Percentiles rank a stretch among this genome's conserved stretches.
phyloP scores from a whole-genome alignment of 2,329 filamentous ascomycete species.

The Cordyceps farinosa region DNA sequence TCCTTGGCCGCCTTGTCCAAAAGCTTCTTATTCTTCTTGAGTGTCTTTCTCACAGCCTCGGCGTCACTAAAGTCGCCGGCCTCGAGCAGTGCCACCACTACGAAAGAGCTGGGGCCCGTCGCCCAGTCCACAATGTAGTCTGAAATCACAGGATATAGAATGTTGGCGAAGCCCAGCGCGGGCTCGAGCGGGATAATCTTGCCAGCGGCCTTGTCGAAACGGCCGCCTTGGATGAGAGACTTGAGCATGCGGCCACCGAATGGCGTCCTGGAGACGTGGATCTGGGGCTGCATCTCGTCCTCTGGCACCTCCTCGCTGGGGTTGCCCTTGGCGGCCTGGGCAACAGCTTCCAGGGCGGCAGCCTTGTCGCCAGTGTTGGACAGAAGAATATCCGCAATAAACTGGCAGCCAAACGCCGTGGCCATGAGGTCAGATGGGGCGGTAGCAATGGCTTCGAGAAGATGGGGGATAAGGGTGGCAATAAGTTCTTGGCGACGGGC shows the following conservation, averaged over 20 bases:
- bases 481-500: slow-evolving; percentile 72
- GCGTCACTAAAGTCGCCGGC: slow-evolving; percentile 65
- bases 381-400: slow-evolving; percentile 78
- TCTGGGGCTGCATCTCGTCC: slow-evolving; percentile 37
- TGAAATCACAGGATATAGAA: slow-evolving; percentile 79
- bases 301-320: slow-evolving; percentile 42
- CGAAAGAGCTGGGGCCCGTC: slow-evolving; percentile 79
- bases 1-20: slow-evolving; percentile 65
- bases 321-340: slow-evolving; percentile 58
- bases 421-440: slow-evolving; percentile 65
- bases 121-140: slow-evolving; percentile 77
- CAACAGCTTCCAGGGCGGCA: slow-evolving; percentile 67
- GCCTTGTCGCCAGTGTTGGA: slow-evolving; percentile 71
- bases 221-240: slow-evolving; percentile 82
- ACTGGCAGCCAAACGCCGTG: slow-evolving; percentile 80
- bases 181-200: slow-evolving; percentile 69
- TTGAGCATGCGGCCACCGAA: slow-evolving; percentile 82
- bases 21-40: slow-evolving; percentile 70
- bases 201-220: slow-evolving; percentile 73
- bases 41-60: slow-evolving; percentile 61
- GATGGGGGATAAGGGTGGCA: slow-evolving; percentile 66
- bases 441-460: slow-evolving; percentile 70
- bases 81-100: slow-evolving; percentile 78
- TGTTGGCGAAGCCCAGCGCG: slow-evolving; percentile 72
- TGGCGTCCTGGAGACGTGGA: slow-evolving; percentile 59